A percentile compares a stretch with the other conserved stretches of the same genome.
Evolutionary conservation across 306 rosid species (phyloP).

Genomic region (Trichosanthes cucumerina): DNA sequence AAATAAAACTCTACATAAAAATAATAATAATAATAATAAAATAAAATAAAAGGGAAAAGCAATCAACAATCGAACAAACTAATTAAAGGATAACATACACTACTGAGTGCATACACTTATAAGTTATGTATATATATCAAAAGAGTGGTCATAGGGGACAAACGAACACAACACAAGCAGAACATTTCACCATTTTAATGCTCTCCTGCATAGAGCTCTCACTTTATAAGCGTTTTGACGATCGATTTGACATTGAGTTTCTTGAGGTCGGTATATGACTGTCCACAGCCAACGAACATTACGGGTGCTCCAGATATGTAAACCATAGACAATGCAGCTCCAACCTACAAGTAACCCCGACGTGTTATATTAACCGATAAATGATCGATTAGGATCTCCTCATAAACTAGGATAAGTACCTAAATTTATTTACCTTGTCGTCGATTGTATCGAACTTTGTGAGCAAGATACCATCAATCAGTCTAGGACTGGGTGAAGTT

Average conservation of each 20-base stretch:
- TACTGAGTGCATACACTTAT: background rate
- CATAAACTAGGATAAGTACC: background rate
- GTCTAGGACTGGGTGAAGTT: slow-evolving; percentile 43
- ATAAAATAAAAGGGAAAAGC: no score
- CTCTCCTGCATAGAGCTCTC: slow-evolving; percentile 13
- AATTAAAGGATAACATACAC: background rate
- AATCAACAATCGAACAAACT: background rate
- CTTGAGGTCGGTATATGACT: slow-evolving; percentile 92
- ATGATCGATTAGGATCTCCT: background rate
- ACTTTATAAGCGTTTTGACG: slow-evolving; percentile 81
- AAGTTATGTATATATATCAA: background rate
- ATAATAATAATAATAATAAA: no score
- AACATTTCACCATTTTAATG: background rate
- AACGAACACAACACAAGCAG: background rate
- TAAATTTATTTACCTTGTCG: slow-evolving; percentile 53
- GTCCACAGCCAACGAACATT: slow-evolving; percentile 98
- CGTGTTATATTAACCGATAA: background rate
- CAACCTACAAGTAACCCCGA: slow-evolving; percentile 42
- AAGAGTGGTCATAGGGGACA: slow-evolving; percentile 4
- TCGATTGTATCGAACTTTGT: slow-evolving; percentile 95
- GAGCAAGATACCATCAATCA: slow-evolving; percentile 94
- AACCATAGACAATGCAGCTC: slow-evolving; percentile 98
- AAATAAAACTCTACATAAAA: background rate
- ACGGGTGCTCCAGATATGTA: slow-evolving; percentile 95
- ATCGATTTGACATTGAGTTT: slow-evolving; percentile 91